phyloP scores from a whole-genome alignment of 495 filamentous ascomycete species.

The Penicillium psychrofluorescens region DNA sequence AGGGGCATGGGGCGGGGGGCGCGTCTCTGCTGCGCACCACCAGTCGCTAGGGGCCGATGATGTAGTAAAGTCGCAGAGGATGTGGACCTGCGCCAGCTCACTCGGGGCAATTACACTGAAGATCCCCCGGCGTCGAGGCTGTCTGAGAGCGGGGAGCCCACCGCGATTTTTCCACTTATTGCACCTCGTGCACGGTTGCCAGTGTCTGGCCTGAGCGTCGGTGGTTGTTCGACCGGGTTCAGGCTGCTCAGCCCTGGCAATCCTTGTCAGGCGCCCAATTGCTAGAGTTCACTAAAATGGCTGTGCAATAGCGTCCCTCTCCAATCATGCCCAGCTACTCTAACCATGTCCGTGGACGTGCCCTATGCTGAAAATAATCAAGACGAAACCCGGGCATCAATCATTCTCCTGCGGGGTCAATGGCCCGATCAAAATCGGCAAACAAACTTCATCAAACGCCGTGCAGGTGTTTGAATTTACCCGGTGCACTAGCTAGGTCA shows the following conservation, averaged over 20 bases:
- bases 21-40: too few species aligned
- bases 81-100: background rate
- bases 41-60: too few species aligned
- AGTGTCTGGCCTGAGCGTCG: too few species aligned
- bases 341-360: background rate
- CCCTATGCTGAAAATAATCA: background rate
- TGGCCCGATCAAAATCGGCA: background rate
- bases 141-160: conserved; percentile 6
- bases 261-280: too few species aligned
- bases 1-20: conserved; percentile 9
- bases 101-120: background rate
- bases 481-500: conserved; percentile 1
- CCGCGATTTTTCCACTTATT: conserved; percentile 25
- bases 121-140: conserved; percentile 9
- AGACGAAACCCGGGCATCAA: background rate
- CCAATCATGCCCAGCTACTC: too few species aligned
- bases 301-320: too few species aligned
- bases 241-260: too few species aligned
- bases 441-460: too few species aligned
- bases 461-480: conserved; percentile 4
- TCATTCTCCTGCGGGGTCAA: conserved; percentile 11
- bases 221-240: too few species aligned
- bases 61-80: conserved; percentile 1
- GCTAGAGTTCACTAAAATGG: too few species aligned
- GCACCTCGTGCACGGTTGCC: background rate